Evolutionary conservation across 495 filamentous ascomycete genomes (phyloP), one percentile per base, ranked within the genome.

Genomic region (Niebla homalea): DNA sequence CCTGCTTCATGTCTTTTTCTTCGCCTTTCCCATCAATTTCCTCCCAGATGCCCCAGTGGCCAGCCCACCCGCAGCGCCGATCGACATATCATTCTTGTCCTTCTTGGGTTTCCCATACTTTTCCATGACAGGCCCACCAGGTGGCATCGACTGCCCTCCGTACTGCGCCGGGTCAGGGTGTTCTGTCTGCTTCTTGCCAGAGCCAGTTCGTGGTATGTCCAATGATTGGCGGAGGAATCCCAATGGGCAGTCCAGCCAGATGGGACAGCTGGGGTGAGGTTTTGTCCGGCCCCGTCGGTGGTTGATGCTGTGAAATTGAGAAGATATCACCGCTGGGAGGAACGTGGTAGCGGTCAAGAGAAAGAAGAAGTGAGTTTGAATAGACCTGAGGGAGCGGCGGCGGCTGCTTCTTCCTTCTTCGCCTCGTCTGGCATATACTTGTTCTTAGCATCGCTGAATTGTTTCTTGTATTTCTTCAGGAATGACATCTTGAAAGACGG

Each of bases 401-500:
- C 40, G 8, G 10, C 12, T 20, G 11, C 10, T 10, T 11, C 10
- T 19, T 43, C 40, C 18, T 43, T 15, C 37, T 50, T 50, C 12
- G 18, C 15, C 43, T 52, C 43, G 12, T 44, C 29, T 14, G 26
- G 26, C 15, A 35, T 22, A 15, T 36, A 48, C 21, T 37, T 36
- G 18, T 46, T 40, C 40, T 48, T 52, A n/a, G 35, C 50, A 12
- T 48, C 25, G n/a, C 48, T 43, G 50, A 52, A 48, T 38, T 52
- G 43, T 19, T 37, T 49, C 16, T 48, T 52, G 32, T 48, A 52
- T 4, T 48, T 52, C 12, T 52, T 52, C 43, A 52, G 50, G 43
- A 52, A 52, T 4, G 50, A 52, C 50, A 52, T 48, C 11, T 16
- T 18, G 43, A n/a, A n/a, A n/a, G n/a, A n/a, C n/a, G n/a, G n/a